A percentile compares a stretch with the other conserved stretches of the same genome.
phyloP scores from a whole-genome alignment of 2,329 filamentous ascomycete species.

The Claviceps pusilla region DNA sequence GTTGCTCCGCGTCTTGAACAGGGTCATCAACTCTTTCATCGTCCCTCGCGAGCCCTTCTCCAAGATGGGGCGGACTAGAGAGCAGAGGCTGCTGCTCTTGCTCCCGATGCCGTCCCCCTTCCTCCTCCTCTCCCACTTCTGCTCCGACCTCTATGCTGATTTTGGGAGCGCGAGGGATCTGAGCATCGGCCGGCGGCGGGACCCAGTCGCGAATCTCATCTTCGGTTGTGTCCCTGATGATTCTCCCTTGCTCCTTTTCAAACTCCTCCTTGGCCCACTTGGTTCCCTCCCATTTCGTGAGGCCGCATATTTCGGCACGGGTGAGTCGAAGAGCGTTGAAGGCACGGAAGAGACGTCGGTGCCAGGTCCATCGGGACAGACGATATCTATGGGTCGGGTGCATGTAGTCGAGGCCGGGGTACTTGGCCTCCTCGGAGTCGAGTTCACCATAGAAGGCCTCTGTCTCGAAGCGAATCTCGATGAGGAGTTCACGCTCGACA shows the following conservation, averaged over 20 bases:
- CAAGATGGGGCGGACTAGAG: slow-evolving; percentile 7
- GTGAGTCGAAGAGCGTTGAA: slow-evolving; percentile 59
- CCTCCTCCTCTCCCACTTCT: background rate
- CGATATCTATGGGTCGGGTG: slow-evolving; percentile 59
- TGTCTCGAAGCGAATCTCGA: slow-evolving; percentile 66
- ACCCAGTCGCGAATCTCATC: slow-evolving; percentile 50
- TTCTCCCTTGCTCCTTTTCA: slow-evolving; percentile 57
- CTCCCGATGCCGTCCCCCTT: background rate
- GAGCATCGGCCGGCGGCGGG: slow-evolving; percentile 10
- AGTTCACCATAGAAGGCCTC: slow-evolving; percentile 66
- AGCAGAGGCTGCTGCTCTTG: background rate
- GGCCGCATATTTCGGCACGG: slow-evolving; percentile 49
- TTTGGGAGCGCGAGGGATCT: slow-evolving; percentile 3
- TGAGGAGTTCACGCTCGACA: slow-evolving; percentile 55
- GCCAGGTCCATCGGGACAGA: slow-evolving; percentile 63
- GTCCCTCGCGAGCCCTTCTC: background rate
- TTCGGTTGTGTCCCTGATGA: slow-evolving; percentile 55
- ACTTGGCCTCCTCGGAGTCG: slow-evolving; percentile 65
- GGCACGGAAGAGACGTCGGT: slow-evolving; percentile 59
- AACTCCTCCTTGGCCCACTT: slow-evolving; percentile 71
- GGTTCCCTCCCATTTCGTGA: slow-evolving; percentile 74
- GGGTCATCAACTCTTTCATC: background rate
- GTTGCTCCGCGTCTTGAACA: too few relatives aligned
- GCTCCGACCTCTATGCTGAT: too few relatives aligned
- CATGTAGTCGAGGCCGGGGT: slow-evolving; percentile 67